Evolutionary conservation across 1,284 basidiomycete species (phyloP).

Genomic region (Mycosarcoma mackinlayi): DNA sequence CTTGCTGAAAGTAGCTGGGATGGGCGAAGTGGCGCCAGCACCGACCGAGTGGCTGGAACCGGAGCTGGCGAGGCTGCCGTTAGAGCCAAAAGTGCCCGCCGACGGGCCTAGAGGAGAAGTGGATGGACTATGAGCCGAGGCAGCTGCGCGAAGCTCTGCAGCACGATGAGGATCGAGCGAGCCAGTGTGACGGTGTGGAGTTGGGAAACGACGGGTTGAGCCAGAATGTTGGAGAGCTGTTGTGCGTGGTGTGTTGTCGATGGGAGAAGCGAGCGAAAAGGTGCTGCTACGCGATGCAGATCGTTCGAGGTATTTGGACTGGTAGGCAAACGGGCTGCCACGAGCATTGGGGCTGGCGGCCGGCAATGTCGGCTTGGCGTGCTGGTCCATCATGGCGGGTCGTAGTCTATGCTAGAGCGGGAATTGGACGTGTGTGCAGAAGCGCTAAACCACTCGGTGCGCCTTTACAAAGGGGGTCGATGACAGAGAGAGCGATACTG

Average conservation of each 20-base stretch:
- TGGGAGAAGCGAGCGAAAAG: constrained; percentile 50
- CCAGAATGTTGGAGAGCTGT: constrained; percentile 46
- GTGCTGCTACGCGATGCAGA: constrained; percentile 55
- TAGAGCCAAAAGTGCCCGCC: constrained; percentile 34
- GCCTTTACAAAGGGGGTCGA: too few relatives aligned
- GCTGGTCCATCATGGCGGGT: constrained; percentile 47
- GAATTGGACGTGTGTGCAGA: background rate
- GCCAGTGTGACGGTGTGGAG: constrained; percentile 58
- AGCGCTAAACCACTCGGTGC: background rate
- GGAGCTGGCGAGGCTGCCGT: constrained; percentile 31
- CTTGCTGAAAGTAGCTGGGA: constrained; percentile 43
- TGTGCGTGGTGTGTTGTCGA: constrained; percentile 12
- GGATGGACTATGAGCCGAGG: constrained; percentile 20
- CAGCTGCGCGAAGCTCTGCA: constrained; percentile 43
- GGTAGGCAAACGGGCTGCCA: constrained; percentile 59
- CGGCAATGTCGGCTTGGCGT: constrained; percentile 37
- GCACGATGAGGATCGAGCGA: constrained; percentile 54
- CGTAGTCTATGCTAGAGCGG: background rate
- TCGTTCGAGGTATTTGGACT: constrained; percentile 61
- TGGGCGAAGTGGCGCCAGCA: constrained; percentile 24
- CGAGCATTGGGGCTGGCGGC: constrained; percentile 54
- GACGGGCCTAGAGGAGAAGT: constrained; percentile 16
- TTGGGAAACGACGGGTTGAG: constrained; percentile 53
- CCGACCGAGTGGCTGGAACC: constrained; percentile 24
- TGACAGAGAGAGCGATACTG: too few relatives aligned